phyloP scores from a whole-genome alignment of 1,284 basidiomycete species.

The Melampsora abietis-canadensis region DNA sequence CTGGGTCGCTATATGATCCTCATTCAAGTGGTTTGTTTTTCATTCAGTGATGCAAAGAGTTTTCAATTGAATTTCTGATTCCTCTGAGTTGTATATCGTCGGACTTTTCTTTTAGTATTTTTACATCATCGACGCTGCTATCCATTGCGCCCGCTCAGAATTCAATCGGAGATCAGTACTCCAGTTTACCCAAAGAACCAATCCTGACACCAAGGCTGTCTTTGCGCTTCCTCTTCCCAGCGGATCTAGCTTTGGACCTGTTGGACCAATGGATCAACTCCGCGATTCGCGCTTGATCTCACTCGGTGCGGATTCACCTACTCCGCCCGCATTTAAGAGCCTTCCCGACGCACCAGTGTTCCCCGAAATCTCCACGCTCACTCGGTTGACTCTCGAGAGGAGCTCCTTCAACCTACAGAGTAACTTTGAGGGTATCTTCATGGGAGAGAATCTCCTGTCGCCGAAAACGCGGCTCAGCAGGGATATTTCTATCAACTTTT shows the following conservation, averaged over 20 bases:
- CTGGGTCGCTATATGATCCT: constrained; percentile 1
- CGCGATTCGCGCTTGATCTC: background rate
- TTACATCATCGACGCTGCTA: constrained; percentile 7
- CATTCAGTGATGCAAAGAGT: no score
- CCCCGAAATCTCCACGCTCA: background rate
- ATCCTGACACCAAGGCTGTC: background rate
- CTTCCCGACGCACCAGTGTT: background rate
- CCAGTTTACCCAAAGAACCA: background rate
- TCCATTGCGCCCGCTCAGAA: constrained; percentile 7
- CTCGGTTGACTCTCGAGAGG: background rate
- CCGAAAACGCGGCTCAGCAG: no score
- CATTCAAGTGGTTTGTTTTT: background rate
- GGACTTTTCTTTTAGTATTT: background rate
- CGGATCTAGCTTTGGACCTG: background rate
- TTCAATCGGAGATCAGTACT: background rate
- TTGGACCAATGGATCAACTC: background rate
- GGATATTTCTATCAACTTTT: no score
- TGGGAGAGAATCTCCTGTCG: no score
- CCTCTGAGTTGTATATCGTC: background rate
- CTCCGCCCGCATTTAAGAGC: background rate
- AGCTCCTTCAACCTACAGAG: no score
- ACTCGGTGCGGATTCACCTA: background rate
- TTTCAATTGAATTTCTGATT: no score
- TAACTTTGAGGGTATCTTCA: no score
- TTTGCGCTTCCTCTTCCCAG: background rate